Conservation (phyloP, 768 basidiomycete species). For the Hygrocybe coccinea region DNA sequence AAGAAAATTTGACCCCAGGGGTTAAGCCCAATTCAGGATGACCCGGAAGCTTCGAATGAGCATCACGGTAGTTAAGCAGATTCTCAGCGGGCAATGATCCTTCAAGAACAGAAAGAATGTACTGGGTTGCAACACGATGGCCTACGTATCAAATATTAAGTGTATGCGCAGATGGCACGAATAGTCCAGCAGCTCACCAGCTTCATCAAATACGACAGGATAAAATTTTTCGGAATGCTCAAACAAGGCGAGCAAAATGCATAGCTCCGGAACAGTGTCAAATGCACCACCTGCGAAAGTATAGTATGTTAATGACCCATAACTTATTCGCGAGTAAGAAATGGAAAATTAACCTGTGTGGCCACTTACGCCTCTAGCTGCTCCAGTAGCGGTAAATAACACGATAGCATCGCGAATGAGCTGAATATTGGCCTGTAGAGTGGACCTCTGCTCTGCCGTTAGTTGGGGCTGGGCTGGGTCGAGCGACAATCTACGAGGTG, state of each 20-base stretch:
- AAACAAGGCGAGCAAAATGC: conserved; percentile 71
- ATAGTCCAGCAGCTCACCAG: conserved; percentile 43
- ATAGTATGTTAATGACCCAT: not conserved
- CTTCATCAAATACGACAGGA: conserved; percentile 76
- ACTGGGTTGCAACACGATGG: conserved; percentile 88
- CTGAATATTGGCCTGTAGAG: conserved; percentile 65
- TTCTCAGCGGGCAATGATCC: conserved; percentile 69
- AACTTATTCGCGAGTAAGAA: not conserved
- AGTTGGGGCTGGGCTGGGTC: conserved; percentile 65
- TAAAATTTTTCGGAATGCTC: conserved; percentile 57
- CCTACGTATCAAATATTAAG: conserved; percentile 38
- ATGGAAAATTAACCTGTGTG: conserved; percentile 56
- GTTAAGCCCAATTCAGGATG: conserved; percentile 88
- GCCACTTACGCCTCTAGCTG: conserved; percentile 81
- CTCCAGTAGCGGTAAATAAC: conserved; percentile 79
- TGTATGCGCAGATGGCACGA: not conserved
- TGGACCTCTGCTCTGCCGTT: conserved; percentile 54
- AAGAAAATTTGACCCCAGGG: conserved; percentile 91
- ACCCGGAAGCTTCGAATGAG: conserved; percentile 81
- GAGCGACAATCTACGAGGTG: conserved; percentile 51
- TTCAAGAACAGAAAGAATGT: conserved; percentile 74
- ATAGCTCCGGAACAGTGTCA: conserved; percentile 81
- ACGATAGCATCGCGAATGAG: conserved; percentile 82
- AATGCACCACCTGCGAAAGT: conserved; percentile 50
- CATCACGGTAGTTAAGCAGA: conserved; percentile 79